Conservation (phyloP, 1,284 basidiomycete species). For the Pseudozyma pruni region DNA sequence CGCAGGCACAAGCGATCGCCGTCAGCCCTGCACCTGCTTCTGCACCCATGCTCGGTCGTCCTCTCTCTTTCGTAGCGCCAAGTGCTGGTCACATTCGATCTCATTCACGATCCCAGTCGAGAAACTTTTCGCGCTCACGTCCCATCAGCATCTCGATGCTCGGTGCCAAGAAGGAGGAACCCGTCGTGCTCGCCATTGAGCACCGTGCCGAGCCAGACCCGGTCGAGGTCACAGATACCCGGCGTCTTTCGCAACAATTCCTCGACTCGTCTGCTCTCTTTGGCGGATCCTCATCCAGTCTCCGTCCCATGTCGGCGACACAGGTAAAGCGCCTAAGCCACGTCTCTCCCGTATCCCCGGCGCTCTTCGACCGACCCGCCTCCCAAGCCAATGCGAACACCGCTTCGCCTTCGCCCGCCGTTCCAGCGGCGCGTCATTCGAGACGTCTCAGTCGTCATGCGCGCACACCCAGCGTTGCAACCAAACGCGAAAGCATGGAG, state of each 20-base stretch:
- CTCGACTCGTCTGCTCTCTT: slow-evolving; percentile 39
- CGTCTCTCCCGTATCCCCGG: slow-evolving; percentile 11
- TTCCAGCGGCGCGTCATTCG: slow-evolving; percentile 25
- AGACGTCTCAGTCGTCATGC: slow-evolving; percentile 53
- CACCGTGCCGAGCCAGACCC: slow-evolving; percentile 23
- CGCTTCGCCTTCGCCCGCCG: slow-evolving; percentile 10
- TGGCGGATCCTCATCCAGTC: slow-evolving; percentile 3
- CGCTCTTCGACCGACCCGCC: slow-evolving; percentile 22
- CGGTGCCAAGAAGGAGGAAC: slow-evolving; percentile 42
- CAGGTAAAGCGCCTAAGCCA: slow-evolving; percentile 20
- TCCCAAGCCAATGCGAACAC: slow-evolving; percentile 4
- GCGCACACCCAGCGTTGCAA: slow-evolving; percentile 53
- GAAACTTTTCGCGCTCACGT: slow-evolving; percentile 25
- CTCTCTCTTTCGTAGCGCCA: slow-evolving; percentile 18
- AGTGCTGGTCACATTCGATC: slow-evolving; percentile 21
- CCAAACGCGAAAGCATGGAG: slow-evolving; percentile 63
- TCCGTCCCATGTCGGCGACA: slow-evolving; percentile 6
- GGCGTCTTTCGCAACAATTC: slow-evolving; percentile 38
- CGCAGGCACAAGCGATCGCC: slow-evolving; percentile 25
- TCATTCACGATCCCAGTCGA: slow-evolving; percentile 39
- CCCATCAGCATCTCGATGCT: slow-evolving; percentile 44
- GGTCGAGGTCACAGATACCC: neutral
- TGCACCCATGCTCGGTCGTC: slow-evolving; percentile 10
- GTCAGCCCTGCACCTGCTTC: slow-evolving; percentile 12
- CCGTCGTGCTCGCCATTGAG: slow-evolving; percentile 44